phyloP scores from a whole-genome alignment of 257 asterid genomes.

The Solanum etuberosum region DNA sequence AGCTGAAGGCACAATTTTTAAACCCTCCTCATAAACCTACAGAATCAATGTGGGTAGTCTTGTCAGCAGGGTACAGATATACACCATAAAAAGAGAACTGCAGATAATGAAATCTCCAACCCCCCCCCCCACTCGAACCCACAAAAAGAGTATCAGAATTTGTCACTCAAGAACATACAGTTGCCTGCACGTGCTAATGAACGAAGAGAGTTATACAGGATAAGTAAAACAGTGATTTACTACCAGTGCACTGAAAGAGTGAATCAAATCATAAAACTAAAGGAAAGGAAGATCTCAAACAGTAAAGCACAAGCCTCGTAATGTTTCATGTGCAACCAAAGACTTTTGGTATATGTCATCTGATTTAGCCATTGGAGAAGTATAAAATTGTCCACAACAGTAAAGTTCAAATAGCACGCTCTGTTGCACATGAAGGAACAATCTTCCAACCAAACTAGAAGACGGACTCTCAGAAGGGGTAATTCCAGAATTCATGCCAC shows the following conservation, averaged over 20 bases:
- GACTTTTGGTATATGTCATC: not conserved
- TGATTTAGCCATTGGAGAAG: not conserved
- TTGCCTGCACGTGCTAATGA: not conserved
- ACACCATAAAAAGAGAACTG: not conserved
- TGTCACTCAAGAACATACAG: not conserved
- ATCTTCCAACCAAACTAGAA: not conserved
- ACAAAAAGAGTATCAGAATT: not conserved
- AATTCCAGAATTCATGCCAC: not conserved
- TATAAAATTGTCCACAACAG: not conserved
- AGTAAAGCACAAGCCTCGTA: not conserved
- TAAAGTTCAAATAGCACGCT: not conserved
- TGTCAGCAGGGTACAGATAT: not conserved
- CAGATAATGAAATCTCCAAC: not conserved
- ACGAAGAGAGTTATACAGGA: not conserved
- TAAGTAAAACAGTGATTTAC: not conserved
- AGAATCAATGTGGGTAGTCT: not conserved
- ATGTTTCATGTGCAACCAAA: not conserved
- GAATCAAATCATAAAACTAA: not conserved
- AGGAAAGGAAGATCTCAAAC: not conserved
- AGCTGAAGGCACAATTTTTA: constrained; percentile 43
- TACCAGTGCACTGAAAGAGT: not conserved
- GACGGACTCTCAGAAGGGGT: not conserved
- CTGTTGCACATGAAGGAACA: not conserved
- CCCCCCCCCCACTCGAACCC: not conserved
- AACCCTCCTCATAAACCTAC: constrained; percentile 80